Evolutionary conservation across 164 flowering plant genomes (phyloP).

Genomic region (Akebia trifoliata): DNA sequence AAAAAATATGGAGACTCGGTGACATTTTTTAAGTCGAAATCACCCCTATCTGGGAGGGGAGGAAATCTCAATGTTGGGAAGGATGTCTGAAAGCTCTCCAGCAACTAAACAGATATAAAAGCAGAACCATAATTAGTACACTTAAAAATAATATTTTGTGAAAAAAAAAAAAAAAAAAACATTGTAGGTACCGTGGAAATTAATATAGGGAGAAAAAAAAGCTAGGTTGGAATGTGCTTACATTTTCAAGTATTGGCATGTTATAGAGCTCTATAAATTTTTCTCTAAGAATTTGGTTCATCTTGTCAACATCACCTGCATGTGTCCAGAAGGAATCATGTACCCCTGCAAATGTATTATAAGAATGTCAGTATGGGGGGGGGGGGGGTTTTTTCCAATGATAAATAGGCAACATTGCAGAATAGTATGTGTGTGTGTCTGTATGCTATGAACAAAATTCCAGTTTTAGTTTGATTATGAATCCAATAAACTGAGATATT

Average conservation of each 20-base stretch:
- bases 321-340: constrained; percentile 98
- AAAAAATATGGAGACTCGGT: constrained; percentile 79
- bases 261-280: constrained; percentile 89
- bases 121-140: background rate
- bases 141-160: background rate
- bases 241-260: constrained; percentile 82
- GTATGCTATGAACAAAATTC: too few species aligned
- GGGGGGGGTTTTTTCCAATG: too few species aligned
- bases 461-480: too few species aligned
- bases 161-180: background rate
- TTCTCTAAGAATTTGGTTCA: constrained; percentile 74
- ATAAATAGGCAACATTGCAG: too few species aligned
- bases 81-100: constrained; percentile 68
- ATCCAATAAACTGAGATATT: too few species aligned
- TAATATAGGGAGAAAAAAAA: background rate
- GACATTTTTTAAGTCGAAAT: constrained; percentile 66
- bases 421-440: too few species aligned
- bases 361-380: constrained; percentile 2
- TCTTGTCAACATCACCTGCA: constrained; percentile 85
- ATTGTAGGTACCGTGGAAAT: background rate
- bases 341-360: constrained; percentile 51
- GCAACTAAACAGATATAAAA: constrained; percentile 43
- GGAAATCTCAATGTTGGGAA: constrained; percentile 69
- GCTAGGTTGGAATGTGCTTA: constrained; percentile 25
- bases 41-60: constrained; percentile 75